Evolutionary conservation across 2,329 filamentous ascomycete genomes (phyloP).

Genomic region (Fusarium torulosum): DNA sequence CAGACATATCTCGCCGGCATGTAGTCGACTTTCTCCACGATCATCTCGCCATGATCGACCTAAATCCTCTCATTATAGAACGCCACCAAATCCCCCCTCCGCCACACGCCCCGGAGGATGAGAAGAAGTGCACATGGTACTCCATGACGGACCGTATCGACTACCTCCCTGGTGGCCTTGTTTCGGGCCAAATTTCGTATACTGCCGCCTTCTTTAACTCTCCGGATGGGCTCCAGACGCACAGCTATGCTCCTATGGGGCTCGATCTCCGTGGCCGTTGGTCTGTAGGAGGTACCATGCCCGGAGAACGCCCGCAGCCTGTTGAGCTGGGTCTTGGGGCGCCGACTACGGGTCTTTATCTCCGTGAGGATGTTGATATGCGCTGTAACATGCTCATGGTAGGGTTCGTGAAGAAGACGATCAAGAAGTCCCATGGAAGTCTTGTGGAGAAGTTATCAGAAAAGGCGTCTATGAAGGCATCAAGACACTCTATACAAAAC

Average conservation of each 20-base stretch:
- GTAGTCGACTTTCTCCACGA: constrained; percentile 82
- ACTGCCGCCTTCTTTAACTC: constrained; percentile 84
- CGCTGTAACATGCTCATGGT: constrained; percentile 82
- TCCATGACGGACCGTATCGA: constrained; percentile 80
- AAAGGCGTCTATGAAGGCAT: constrained; percentile 50
- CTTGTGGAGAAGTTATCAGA: constrained; percentile 73
- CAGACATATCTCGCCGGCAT: constrained; percentile 74
- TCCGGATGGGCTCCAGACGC: constrained; percentile 79
- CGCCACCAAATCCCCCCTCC: constrained; percentile 77
- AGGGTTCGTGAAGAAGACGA: constrained; percentile 83
- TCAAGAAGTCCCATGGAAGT: constrained; percentile 79
- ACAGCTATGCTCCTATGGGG: constrained; percentile 85
- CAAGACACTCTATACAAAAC: constrained; percentile 38
- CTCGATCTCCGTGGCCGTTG: constrained; percentile 84
- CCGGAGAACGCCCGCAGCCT: constrained; percentile 75
- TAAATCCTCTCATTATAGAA: constrained; percentile 85
- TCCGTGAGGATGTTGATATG: constrained; percentile 87
- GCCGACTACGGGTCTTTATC: constrained; percentile 77
- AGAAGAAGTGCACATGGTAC: constrained; percentile 82
- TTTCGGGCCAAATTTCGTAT: constrained; percentile 78
- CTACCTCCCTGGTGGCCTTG: constrained; percentile 76
- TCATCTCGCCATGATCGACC: constrained; percentile 85
- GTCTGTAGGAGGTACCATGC: constrained; percentile 78
- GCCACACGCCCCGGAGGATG: constrained; percentile 74
- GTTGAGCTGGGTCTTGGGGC: constrained; percentile 75